Percentiles rank a stretch among this genome's conserved stretches.
Conservation (phyloP, 768 basidiomycete genomes). For the Hygrophoropsis aurantiaca region DNA sequence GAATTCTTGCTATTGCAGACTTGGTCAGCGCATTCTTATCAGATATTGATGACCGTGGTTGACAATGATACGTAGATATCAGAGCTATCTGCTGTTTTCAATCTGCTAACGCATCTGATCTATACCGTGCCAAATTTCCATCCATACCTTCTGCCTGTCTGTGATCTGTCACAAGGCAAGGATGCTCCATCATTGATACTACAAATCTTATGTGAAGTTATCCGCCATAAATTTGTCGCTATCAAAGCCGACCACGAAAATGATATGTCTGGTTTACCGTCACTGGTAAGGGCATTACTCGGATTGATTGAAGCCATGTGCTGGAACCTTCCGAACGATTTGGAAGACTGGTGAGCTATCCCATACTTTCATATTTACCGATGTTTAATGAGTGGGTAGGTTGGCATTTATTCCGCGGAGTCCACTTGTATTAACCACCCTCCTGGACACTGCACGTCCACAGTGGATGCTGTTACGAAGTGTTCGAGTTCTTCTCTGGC, state of each 20-base stretch:
- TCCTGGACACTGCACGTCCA: conserved; percentile 55
- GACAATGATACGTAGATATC: conserved; percentile 35
- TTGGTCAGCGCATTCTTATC: conserved; percentile 36
- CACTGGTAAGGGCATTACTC: conserved; percentile 42
- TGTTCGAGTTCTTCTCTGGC: conserved; percentile 49
- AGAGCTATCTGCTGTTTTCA: conserved; percentile 50
- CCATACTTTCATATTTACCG: not conserved
- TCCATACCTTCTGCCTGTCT: conserved; percentile 32
- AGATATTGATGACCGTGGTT: not conserved
- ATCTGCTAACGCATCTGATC: conserved; percentile 48
- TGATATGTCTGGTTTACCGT: conserved; percentile 19
- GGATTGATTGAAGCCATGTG: conserved; percentile 55
- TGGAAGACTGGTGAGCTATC: conserved; percentile 32
- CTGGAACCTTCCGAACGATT: conserved; percentile 45
- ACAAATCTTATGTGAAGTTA: conserved; percentile 38
- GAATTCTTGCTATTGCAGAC: conserved; percentile 33
- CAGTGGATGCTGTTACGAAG: conserved; percentile 47
- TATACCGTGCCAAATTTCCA: conserved; percentile 51
- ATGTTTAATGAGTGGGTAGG: conserved; percentile 23
- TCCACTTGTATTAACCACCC: conserved; percentile 40
- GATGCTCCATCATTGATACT: conserved; percentile 36
- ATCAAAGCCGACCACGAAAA: conserved; percentile 29
- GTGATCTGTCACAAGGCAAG: conserved; percentile 16
- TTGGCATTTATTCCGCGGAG: conserved; percentile 39
- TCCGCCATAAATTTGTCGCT: conserved; percentile 38